Base-by-base conservation (phyloP, 805 yeast genomes). In the Sungouiella thailandica region DNA sequence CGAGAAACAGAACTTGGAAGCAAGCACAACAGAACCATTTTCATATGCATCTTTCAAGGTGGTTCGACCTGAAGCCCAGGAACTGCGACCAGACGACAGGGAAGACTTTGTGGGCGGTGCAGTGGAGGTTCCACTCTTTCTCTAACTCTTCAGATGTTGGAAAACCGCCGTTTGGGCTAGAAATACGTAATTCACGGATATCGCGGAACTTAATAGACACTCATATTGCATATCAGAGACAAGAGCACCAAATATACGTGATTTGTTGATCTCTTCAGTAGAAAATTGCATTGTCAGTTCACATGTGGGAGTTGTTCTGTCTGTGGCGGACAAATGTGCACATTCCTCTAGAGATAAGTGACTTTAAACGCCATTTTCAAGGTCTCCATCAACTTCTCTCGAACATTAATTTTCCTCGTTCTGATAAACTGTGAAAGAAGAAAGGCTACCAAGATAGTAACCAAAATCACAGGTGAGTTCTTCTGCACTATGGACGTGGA, bases 61-160 rank as follows among this genome's bases (percentile, higher is more conserved):
- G 14, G 29, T 6, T 9, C 23, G 28, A 4, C 8, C 17, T 17
- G 9, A n/a, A 16, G 25, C 17, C 8, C 25, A 30, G 8, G 28
- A 11, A 2, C 22, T 12, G 19, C 19, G n/a, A 7, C 18, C 22
- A 5, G 31, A 29, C 22, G 58, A 65, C 7, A 56, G 55, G 20
- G 60, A 56, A 14, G 35, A 6, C 19, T 34, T 62, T 1, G 66
- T 61, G 24, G 69, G 69, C 9, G 70, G 69, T 8, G 70, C 69
- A 5, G 62, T 67, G 29, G 74, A 68, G 38, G 58, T 68, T 8
- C 74, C 74, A 1, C 49, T 69, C 17, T 69, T 68, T 38, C 52
- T 68, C n/a, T n/a, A n/a, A n/a, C n/a, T n/a, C n/a, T n/a, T n/a
- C n/a, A n/a, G n/a, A n/a, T n/a, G n/a, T n/a, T n/a, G n/a, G n/a